Conservation (phyloP, 768 basidiomycete genomes). For the Boletus bicolor region DNA sequence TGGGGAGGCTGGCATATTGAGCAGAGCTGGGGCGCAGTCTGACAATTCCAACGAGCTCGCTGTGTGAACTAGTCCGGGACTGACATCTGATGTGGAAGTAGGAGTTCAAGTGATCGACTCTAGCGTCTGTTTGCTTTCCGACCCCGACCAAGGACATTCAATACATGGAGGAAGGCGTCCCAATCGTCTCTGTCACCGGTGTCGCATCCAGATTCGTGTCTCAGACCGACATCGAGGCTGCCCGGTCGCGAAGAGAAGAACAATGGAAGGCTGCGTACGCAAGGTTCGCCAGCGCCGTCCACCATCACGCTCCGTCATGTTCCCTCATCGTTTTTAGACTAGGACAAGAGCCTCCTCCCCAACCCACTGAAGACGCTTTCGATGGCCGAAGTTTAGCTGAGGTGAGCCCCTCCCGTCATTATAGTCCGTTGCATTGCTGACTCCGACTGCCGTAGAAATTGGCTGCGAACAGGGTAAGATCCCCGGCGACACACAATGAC, state of each 20-base stretch:
- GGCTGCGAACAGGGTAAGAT: constrained; percentile 77
- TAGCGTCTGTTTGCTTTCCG: constrained; percentile 16
- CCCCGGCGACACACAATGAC: neutral
- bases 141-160: constrained; percentile 15
- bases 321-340: constrained; percentile 43
- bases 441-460: constrained; percentile 58
- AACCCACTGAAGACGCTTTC: constrained; percentile 70
- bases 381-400: constrained; percentile 88
- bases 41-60: neutral
- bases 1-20: constrained; percentile 18
- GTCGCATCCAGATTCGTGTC: constrained; percentile 86
- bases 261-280: constrained; percentile 92
- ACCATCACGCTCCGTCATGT: neutral
- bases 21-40: neutral
- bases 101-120: no score
- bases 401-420: constrained; percentile 46
- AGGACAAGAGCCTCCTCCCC: constrained; percentile 80
- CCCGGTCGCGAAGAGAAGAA: constrained; percentile 69
- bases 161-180: constrained; percentile 63
- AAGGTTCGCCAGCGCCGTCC: constrained; percentile 39
- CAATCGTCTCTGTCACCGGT: constrained; percentile 65
- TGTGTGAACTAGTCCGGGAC: neutral
- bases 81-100: neutral
- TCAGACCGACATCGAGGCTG: constrained; percentile 71
- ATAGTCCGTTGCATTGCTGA: constrained; percentile 9